Evolutionary conservation across 257 asterid genomes (phyloP).

Genomic region (Haberlea rhodopensis): DNA sequence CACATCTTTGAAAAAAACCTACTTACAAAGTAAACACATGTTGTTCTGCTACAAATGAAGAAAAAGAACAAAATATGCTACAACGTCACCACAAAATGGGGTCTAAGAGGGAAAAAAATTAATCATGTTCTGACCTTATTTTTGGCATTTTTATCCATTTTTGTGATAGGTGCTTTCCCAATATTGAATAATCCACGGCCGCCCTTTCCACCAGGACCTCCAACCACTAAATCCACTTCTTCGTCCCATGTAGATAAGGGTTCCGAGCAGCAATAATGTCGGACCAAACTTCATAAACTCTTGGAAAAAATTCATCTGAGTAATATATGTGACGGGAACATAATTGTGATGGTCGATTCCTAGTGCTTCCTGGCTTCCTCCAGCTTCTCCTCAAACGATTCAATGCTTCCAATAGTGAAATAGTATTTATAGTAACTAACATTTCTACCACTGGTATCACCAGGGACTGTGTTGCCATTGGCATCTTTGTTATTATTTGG

Average conservation of each 20-base stretch:
- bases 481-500: conserved; percentile 34
- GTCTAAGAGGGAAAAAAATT: conserved; percentile 10
- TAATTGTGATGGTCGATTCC: conserved; percentile 69
- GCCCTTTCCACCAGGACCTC: conserved; percentile 72
- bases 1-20: conserved; percentile 86
- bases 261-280: conserved; percentile 39
- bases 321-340: conserved; percentile 63
- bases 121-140: conserved; percentile 51
- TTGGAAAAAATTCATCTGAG: conserved; percentile 44
- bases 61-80: conserved; percentile 14
- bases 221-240: conserved; percentile 56
- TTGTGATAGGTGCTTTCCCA: conserved; percentile 73
- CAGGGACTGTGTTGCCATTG: conserved; percentile 28
- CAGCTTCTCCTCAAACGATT: conserved; percentile 77
- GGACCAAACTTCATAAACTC: conserved; percentile 46
- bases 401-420: conserved; percentile 67
- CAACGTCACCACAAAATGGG: neutral
- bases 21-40: conserved; percentile 21
- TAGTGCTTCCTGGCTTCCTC: conserved; percentile 77
- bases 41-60: conserved; percentile 12
- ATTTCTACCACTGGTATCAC: conserved; percentile 29
- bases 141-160: conserved; percentile 78
- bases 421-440: conserved; percentile 37
- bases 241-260: conserved; percentile 43
- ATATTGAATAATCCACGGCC: conserved; percentile 70